Conservation (phyloP, 768 basidiomycete species). For the Leccinum boreale region DNA sequence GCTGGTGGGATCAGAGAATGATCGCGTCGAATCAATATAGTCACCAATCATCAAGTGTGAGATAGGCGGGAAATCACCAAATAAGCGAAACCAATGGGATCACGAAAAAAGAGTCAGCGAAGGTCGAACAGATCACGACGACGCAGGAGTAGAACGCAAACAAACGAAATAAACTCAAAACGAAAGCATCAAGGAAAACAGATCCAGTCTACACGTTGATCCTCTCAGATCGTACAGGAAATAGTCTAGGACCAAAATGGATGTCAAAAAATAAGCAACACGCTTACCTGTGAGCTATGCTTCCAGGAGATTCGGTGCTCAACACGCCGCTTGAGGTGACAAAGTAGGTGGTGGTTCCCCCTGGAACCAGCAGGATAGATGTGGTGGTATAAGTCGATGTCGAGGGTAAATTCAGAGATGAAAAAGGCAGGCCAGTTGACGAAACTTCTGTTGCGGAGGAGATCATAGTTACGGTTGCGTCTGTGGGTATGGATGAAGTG, state of each 20-base stretch:
- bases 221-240: constrained; percentile 9
- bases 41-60: not conserved
- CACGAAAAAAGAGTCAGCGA: constrained; percentile 17
- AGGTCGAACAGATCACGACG: constrained; percentile 13
- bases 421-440: not conserved
- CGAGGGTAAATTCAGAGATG: not conserved
- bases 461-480: constrained; percentile 13
- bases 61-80: constrained; percentile 3
- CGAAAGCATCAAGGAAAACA: not conserved
- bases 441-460: constrained; percentile 14
- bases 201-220: constrained; percentile 6
- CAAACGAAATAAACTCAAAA: not conserved
- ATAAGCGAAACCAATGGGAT: constrained; percentile 15
- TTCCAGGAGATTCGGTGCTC: constrained; percentile 19
- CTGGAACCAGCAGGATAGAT: constrained; percentile 15
- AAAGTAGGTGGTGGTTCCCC: constrained; percentile 13
- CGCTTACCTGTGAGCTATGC: constrained; percentile 14
- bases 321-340: constrained; percentile 21
- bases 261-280: not conserved
- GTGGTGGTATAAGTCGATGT: constrained; percentile 21
- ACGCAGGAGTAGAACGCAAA: constrained; percentile 17
- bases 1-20: constrained; percentile 7
- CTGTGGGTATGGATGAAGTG: not conserved
- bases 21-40: constrained; percentile 5
- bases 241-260: not conserved